Evolutionary conservation across 2,329 filamentous ascomycete genomes (phyloP), one percentile per base, ranked within the genome.

Genomic region (Emericellopsis atlantica): DNA sequence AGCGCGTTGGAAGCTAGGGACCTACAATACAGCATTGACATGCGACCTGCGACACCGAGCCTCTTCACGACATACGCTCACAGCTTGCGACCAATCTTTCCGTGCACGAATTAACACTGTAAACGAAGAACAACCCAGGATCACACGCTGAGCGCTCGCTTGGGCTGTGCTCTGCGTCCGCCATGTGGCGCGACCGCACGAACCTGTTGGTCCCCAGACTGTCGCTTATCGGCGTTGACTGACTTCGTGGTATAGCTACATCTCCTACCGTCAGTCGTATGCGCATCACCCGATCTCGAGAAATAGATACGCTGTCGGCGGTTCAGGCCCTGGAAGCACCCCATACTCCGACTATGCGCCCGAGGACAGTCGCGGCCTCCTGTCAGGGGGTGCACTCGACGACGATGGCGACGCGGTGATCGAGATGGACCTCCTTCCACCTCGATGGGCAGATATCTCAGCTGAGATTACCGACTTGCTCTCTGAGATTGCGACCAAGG

Each of bases 221-320:
- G 48, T n/a, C 41, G 35, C 23, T 26, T 33, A 39, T 36, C 22
- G 38, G 44, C 44, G 51, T 49, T 61, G 50, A 62, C 49, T 43
- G 22, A 22, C 5, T 40, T 40, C 34, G 39, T 39, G 33, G 35
- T 43, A 34, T 57, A 95, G 90, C 60, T 98, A 93, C 63, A 92
- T 98, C 60, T 96, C 92, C 63, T 98, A 96, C 72, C 89, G 92
- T 56, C 92, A 98, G 69, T 96, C 90, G 54, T 96, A 95, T 65
- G 79, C 88, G 54, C 92, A 96, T 63, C 89, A 95, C 60, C 92
- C 92, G 41, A 76, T 80, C 45, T 89, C 93, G 66, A 87, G 88
- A 65, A 78, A 79, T 50, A 81, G 81, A 53, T 84, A 83, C 66
- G 66, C 71, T 44, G 61, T 59, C 40, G 54, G 58, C 45, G 26